Percentiles rank a stretch among this genome's conserved stretches.
These are phyloP conservation scores for Pseudotsuga menziesii DNA, from an alignment of 75 land plant species.

Conservation along the genomic window DNA sequence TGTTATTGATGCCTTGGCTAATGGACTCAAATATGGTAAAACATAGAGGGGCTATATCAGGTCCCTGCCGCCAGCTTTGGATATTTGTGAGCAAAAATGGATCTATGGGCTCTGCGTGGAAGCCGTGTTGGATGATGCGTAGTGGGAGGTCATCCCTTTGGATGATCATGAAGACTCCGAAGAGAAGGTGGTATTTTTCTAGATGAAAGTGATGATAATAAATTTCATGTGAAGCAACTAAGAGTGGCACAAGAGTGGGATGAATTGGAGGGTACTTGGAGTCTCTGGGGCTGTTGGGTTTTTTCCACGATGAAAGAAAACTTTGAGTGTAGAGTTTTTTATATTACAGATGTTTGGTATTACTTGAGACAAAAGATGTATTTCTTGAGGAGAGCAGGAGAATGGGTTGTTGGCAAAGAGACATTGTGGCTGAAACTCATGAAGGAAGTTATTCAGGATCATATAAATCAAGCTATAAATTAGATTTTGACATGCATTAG, in stretches of 20 bases:
- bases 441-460: too few relatives aligned
- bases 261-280: conserved; percentile 55
- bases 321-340: conserved; percentile 15
- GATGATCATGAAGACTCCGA: conserved; percentile 28
- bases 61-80: conserved; percentile 43
- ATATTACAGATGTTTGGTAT: conserved; percentile 55
- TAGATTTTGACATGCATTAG: too few relatives aligned
- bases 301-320: conserved; percentile 33
- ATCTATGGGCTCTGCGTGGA: conserved; percentile 72
- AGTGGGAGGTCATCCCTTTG: conserved; percentile 89
- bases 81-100: not conserved
- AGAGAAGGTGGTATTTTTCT: conserved; percentile 59
- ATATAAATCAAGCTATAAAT: too few relatives aligned
- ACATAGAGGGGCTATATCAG: conserved; percentile 38
- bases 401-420: too few relatives aligned
- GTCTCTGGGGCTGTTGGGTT: conserved; percentile 44
- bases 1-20: conserved; percentile 18
- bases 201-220: conserved; percentile 58
- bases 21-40: not conserved
- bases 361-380: conserved; percentile 19
- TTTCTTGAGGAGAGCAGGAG: too few relatives aligned
- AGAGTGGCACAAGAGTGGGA: conserved; percentile 72
- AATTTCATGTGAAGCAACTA: conserved; percentile 13
- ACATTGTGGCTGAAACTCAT: too few relatives aligned
- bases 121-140: conserved; percentile 50